Conservation (phyloP, 2,329 filamentous ascomycete species). For the Phyllosticta capitalensis region DNA sequence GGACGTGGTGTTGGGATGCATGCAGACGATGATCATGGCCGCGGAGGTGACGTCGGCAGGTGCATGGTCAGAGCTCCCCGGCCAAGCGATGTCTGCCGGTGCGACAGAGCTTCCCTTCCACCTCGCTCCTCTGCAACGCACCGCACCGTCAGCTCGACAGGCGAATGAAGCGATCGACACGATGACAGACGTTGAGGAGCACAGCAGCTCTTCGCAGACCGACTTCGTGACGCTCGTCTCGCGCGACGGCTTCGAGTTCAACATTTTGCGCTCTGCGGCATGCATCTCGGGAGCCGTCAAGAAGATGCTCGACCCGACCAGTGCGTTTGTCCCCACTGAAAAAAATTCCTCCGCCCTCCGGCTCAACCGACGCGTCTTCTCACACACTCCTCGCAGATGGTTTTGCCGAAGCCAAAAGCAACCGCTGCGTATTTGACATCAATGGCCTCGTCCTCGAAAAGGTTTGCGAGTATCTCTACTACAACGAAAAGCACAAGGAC, state of each 20-base stretch:
- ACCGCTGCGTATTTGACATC: slow-evolving; percentile 59
- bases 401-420: slow-evolving; percentile 56
- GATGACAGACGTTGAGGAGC: not conserved
- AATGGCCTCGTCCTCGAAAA: slow-evolving; percentile 68
- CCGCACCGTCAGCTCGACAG: not conserved
- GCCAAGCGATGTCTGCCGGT: not conserved
- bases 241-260: slow-evolving; percentile 66
- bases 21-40: too few relatives aligned
- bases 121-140: not conserved
- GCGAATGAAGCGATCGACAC: not conserved
- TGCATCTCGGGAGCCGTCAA: slow-evolving; percentile 62
- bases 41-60: not conserved
- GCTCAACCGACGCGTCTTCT: not conserved
- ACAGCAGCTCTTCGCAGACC: slow-evolving; percentile 18
- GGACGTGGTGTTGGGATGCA: not conserved
- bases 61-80: not conserved
- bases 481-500: slow-evolving; percentile 65
- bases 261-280: slow-evolving; percentile 61
- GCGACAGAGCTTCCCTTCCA: not conserved
- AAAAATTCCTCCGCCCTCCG: not conserved
- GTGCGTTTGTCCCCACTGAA: slow-evolving; percentile 32
- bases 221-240: slow-evolving; percentile 73
- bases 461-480: slow-evolving; percentile 75
- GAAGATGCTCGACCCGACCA: slow-evolving; percentile 62
- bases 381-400: slow-evolving; percentile 35